Conservation (phyloP, 2,329 filamentous ascomycete species). For the Colletotrichum nymphaeae region DNA sequence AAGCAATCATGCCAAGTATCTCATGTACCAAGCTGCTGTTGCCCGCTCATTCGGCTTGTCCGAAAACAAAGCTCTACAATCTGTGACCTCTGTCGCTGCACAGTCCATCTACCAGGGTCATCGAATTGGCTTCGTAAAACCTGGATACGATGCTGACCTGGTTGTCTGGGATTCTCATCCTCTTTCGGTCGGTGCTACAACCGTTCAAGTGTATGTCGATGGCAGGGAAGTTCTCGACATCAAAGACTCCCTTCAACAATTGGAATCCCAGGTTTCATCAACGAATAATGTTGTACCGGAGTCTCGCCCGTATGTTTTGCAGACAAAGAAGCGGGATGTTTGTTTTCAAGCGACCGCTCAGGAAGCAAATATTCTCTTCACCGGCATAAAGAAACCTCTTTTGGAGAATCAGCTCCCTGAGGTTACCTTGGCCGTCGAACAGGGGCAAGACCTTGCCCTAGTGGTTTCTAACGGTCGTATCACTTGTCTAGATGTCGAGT, state of each 20-base stretch:
- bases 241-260: neutral
- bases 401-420: neutral
- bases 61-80: conserved; percentile 51
- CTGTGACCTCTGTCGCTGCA: conserved; percentile 58
- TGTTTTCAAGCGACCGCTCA: neutral
- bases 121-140: conserved; percentile 54
- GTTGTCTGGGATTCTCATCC: conserved; percentile 61
- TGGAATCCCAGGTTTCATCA: neutral
- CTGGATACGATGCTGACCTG: conserved; percentile 61
- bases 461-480: neutral
- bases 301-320: neutral
- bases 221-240: conserved; percentile 41
- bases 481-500: neutral
- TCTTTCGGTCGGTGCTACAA: conserved; percentile 55
- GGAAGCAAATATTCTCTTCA: neutral
- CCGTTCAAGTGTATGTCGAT: conserved; percentile 59
- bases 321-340: neutral
- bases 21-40: conserved; percentile 52
- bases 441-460: neutral
- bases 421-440: no score
- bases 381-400: neutral
- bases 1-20: conserved; percentile 53
- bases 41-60: conserved; percentile 52
- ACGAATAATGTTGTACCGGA: neutral
- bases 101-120: conserved; percentile 53